Base-by-base conservation (phyloP, 306 rosid genomes). In the Potentilla sterilis region DNA sequence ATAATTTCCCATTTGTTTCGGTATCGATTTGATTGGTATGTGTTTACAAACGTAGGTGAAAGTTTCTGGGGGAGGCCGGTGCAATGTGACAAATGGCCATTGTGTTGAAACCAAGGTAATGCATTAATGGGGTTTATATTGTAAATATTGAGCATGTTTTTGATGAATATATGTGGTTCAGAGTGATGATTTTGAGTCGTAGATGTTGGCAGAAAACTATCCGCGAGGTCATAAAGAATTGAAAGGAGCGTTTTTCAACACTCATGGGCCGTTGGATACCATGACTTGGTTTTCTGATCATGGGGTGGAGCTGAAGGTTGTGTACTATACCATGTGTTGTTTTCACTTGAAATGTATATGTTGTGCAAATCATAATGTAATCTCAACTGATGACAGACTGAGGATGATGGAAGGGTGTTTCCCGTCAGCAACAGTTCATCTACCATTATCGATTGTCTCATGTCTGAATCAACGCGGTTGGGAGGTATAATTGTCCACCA, bases 61-160 rank as follows among this genome's bases (percentile, higher is more conserved):
- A 84, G 77, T 94, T 82, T 94, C 98, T 38, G 97, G 97, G 37
- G 98, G 97, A 69, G 98, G 98, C 55, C 82, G 97, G 37, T 94
- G 98, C 86, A 94, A 94, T 76, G 98, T 94, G 81, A 94, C 98
- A 24, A 94, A 90, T 74, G 98, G 98, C 65, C 95, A 88, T 77
- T 88, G 79, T 77, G 59, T 71, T 77, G 96, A 94, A 76, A 79
- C 85, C 81, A 74, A 78, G 92, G 97, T 94, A 83, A 54, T 64
- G 40, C 16, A 12, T 44, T 24, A 2, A 54, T 52, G 34, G 7
- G 48, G 15, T 42, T 48, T 5, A 6, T 54, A 7, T 44, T 74
- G 69, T 2, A 16, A 55, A 34, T 4, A 62, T 40, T 10, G 41
- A 48, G 43, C 42, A 7, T 46, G 2, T 5, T 24, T 69, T 59